Evolutionary conservation across 768 basidiomycete species (phyloP), one percentile per base, ranked within the genome.

Genomic region (Glaciozyma antarctica): DNA sequence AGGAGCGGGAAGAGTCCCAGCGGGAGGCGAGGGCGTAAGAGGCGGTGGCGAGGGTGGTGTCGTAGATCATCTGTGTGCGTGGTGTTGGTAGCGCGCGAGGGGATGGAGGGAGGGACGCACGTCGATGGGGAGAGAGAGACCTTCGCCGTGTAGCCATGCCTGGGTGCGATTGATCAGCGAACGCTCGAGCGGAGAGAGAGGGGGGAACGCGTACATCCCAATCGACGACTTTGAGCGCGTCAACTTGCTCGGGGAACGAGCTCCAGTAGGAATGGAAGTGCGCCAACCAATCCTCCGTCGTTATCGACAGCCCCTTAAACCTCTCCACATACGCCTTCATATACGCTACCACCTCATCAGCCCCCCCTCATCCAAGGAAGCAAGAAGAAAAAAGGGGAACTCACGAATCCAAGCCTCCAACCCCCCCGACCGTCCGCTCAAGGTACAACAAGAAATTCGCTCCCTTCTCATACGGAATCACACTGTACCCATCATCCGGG

Each of bases 381-480:
- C n/a, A n/a, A n/a, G 32, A 9, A 4, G 32, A 32, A 4, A 9
- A 30, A 56, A 28, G 26, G 30, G 10, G 21, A 12, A 58, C 61
- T 10, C 26, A 60, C 66, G 70, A 19, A 69, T 60, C 58, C 67
- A 73, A 17, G 66, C 60, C 34, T 75, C 71, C 30, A 75, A 53
- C 0, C 73, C 73, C 41, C 74, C 74, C 45, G n/a, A 75, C 72
- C 19, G 49, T 47, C 1, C 65, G 55, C 64, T 75, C 92, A 26
- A 97, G 81, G 74, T 88, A 81, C 22, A 93, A 81, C 21, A 98
- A 78, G 71, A 98, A 84, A 75, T 91, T 94, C 10, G 88, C 82
- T 30, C 93, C 93, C 77, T 41, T 93, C 26, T 51, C 76, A 71
- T 94, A 94, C 1, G 92, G 87, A 53, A 95, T 80, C 58, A 80